phyloP scores from a whole-genome alignment of 140 eudicot genomes.

The Flaveria floridana region DNA sequence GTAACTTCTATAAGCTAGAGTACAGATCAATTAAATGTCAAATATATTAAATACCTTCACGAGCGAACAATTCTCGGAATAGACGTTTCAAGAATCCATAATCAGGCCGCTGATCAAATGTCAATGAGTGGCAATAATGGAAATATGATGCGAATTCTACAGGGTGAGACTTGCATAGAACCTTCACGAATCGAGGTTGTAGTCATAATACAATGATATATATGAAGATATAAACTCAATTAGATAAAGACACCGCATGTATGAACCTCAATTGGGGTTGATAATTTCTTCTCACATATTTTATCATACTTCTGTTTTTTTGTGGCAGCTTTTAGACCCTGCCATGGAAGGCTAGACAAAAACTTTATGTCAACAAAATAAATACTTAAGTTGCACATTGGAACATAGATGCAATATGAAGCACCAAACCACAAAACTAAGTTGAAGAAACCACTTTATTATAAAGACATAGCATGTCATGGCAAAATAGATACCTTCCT shows the following conservation, averaged over 20 bases:
- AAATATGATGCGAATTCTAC: slow-evolving; percentile 97
- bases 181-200: slow-evolving; percentile 42
- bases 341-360: slow-evolving; percentile 88
- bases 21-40: background rate
- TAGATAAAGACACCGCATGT: slow-evolving; percentile 11
- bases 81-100: slow-evolving; percentile 90
- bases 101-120: slow-evolving; percentile 96
- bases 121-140: slow-evolving; percentile 94
- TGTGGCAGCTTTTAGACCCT: slow-evolving; percentile 95
- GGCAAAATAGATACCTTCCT: slow-evolving; percentile 62
- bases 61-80: slow-evolving; percentile 81
- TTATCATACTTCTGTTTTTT: slow-evolving; percentile 96
- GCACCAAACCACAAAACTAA: background rate
- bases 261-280: slow-evolving; percentile 92
- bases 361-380: slow-evolving; percentile 18
- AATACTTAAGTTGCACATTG: background rate
- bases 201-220: slow-evolving; percentile 15
- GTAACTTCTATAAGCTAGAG: background rate
- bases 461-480: background rate
- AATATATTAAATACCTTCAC: slow-evolving; percentile 62
- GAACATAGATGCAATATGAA: slow-evolving; percentile 12
- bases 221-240: slow-evolving; percentile 23
- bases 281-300: slow-evolving; percentile 89
- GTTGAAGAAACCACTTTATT: background rate
- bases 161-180: slow-evolving; percentile 87